phyloP scores from a whole-genome alignment of 108 stramenopile species.

The Aurantiochytrium sp. region DNA sequence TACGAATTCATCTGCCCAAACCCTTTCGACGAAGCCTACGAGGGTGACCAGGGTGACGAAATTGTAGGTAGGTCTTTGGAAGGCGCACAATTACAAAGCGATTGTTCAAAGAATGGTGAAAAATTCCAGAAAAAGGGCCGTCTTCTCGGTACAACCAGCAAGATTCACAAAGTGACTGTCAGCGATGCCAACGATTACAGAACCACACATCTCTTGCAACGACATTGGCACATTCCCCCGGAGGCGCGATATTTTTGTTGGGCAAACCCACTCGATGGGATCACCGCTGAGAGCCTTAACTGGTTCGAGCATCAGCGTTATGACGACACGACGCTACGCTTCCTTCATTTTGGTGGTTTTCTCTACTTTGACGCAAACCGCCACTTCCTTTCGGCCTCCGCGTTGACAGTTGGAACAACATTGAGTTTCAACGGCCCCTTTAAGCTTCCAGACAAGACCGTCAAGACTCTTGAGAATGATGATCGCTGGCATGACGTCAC shows the following conservation, averaged over 20 bases:
- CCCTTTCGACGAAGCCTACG: neutral
- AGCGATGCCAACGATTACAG: neutral
- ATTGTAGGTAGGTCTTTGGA: too few relatives aligned
- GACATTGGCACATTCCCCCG: neutral
- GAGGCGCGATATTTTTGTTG: neutral
- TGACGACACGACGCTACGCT: neutral
- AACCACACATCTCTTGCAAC: neutral
- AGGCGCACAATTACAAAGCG: too few relatives aligned
- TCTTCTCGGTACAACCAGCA: neutral
- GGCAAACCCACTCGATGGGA: neutral
- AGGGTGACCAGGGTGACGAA: neutral
- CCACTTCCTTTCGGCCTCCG: neutral
- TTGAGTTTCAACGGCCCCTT: neutral
- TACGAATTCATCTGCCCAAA: neutral
- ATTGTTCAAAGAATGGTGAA: too few relatives aligned
- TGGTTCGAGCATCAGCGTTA: neutral
- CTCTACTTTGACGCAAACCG: neutral
- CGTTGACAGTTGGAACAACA: neutral
- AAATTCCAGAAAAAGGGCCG: too few relatives aligned
- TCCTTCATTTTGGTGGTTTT: neutral
- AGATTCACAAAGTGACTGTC: neutral
- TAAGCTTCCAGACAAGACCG: neutral
- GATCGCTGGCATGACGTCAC: too few relatives aligned
- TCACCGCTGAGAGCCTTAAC: neutral
- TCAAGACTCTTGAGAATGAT: neutral